Percentiles rank a stretch among this genome's conserved stretches.
These are phyloP conservation scores for Entoloma clypeatum DNA, from an alignment of 1,284 basidiomycete species.

Conservation along the genomic window DNA sequence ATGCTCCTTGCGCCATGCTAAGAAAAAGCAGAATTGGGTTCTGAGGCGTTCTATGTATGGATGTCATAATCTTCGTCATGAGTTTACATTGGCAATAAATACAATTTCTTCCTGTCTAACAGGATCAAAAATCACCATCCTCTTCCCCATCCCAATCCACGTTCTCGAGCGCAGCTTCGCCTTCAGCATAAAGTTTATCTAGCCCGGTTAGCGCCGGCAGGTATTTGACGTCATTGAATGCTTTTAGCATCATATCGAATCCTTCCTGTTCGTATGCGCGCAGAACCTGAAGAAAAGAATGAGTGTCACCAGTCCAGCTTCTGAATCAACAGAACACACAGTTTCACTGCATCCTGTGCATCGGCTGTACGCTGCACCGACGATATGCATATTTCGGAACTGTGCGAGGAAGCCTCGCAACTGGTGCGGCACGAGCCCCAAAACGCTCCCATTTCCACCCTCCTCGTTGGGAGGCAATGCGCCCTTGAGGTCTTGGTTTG, in stretches of 20 bases:
- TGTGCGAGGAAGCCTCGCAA: slow-evolving; percentile 86
- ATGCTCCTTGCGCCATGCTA: too few relatives aligned
- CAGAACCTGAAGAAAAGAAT: slow-evolving; percentile 51
- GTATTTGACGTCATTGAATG: slow-evolving; percentile 83
- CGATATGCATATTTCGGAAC: slow-evolving; percentile 81
- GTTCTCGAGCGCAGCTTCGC: slow-evolving; percentile 68
- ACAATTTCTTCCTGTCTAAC: too few relatives aligned
- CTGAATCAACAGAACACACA: slow-evolving; percentile 39
- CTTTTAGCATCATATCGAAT: slow-evolving; percentile 75
- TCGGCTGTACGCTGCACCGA: slow-evolving; percentile 80
- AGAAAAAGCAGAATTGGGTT: too few relatives aligned
- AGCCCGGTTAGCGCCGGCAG: slow-evolving; percentile 84
- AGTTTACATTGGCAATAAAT: too few relatives aligned
- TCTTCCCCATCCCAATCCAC: slow-evolving; percentile 77
- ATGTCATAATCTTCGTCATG: too few relatives aligned
- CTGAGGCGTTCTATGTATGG: too few relatives aligned
- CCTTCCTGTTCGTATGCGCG: slow-evolving; percentile 73
- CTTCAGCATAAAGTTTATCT: slow-evolving; percentile 79
- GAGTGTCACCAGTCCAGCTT: background rate
- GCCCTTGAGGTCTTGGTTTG: slow-evolving; percentile 25
- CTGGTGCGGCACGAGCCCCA: slow-evolving; percentile 92
- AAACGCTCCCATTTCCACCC: slow-evolving; percentile 48
- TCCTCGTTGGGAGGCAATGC: slow-evolving; percentile 30
- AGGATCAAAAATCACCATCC: slow-evolving; percentile 34
- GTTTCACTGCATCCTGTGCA: slow-evolving; percentile 90